phyloP scores from a whole-genome alignment of 2,329 filamentous ascomycete genomes.

The Aspergillus sp. region DNA sequence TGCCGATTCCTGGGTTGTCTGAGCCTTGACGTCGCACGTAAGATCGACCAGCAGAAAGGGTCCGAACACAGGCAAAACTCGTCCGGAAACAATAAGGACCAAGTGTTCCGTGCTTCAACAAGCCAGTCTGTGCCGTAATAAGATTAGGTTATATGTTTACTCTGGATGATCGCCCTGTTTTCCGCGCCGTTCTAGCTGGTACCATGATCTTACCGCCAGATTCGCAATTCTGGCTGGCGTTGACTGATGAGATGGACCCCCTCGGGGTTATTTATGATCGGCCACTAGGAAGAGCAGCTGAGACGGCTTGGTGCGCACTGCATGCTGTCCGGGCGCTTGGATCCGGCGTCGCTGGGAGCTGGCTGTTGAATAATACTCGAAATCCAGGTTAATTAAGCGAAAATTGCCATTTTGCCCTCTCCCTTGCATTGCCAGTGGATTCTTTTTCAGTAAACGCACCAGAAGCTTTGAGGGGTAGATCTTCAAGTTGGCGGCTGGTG shows the following conservation, averaged over 20 bases:
- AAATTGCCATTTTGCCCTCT: neutral
- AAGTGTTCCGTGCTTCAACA: neutral
- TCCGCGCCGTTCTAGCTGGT: neutral
- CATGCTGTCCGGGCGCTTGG: slow-evolving; percentile 21
- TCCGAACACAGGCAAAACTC: too few relatives aligned
- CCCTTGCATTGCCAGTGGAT: slow-evolving; percentile 5
- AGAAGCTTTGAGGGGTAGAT: neutral
- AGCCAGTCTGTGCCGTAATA: neutral
- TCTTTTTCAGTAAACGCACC: slow-evolving; percentile 5
- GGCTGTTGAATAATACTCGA: neutral
- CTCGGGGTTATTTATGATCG: slow-evolving; percentile 19
- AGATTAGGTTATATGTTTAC: neutral
- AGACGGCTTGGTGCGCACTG: slow-evolving; percentile 18
- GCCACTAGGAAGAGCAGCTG: slow-evolving; percentile 19
- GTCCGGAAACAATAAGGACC: neutral
- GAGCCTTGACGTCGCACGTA: neutral
- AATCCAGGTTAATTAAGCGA: slow-evolving; percentile 4
- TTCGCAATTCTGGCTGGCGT: slow-evolving; percentile 6
- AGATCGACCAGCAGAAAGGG: neutral
- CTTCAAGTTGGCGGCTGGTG: neutral
- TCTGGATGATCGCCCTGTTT: neutral
- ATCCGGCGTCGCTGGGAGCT: too few relatives aligned
- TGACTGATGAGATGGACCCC: slow-evolving; percentile 8
- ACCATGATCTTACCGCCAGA: slow-evolving; percentile 1
- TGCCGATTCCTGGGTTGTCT: neutral